These are phyloP conservation scores for Alloascoidea africana DNA, from an alignment of 805 yeast species.

Conservation along the genomic window DNA sequence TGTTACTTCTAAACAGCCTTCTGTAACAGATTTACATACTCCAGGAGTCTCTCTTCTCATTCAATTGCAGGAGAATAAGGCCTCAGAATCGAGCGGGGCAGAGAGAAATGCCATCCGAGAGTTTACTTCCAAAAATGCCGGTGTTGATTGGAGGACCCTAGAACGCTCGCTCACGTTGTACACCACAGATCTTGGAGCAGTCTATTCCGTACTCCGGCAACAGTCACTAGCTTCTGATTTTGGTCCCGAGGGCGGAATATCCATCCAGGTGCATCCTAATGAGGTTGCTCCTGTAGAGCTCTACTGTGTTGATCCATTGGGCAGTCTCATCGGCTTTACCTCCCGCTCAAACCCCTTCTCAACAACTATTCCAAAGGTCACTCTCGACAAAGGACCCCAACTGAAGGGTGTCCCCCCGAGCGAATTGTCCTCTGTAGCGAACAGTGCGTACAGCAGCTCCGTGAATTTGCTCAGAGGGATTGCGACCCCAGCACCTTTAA, in stretches of 20 bases:
- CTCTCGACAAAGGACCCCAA: no score
- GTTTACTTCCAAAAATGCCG: conserved; percentile 6
- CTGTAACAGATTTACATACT: not conserved
- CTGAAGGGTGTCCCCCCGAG: conserved; percentile 4
- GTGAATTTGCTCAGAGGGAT: no score
- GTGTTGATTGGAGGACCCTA: conserved; percentile 42
- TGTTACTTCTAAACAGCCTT: not conserved
- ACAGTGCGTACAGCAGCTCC: no score
- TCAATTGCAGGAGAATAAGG: not conserved
- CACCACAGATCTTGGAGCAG: conserved; percentile 21
- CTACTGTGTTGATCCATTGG: conserved; percentile 72
- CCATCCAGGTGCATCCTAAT: conserved; percentile 56
- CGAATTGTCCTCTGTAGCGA: conserved; percentile 5
- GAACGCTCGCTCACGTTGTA: conserved; percentile 31
- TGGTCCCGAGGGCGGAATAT: conserved; percentile 20
- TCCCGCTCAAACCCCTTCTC: conserved; percentile 21
- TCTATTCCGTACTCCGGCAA: conserved; percentile 15
- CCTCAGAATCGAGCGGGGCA: not conserved
- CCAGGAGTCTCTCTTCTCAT: not conserved
- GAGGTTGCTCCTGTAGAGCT: conserved; percentile 62
- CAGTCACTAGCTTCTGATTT: no score
- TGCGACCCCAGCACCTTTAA: no score
- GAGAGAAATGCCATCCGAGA: not conserved
- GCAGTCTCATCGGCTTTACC: conserved; percentile 70
- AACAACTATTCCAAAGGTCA: no score